These are phyloP conservation scores for Chiua sp. DNA, from an alignment of 1,284 basidiomycete genomes.

Conservation along the genomic window DNA sequence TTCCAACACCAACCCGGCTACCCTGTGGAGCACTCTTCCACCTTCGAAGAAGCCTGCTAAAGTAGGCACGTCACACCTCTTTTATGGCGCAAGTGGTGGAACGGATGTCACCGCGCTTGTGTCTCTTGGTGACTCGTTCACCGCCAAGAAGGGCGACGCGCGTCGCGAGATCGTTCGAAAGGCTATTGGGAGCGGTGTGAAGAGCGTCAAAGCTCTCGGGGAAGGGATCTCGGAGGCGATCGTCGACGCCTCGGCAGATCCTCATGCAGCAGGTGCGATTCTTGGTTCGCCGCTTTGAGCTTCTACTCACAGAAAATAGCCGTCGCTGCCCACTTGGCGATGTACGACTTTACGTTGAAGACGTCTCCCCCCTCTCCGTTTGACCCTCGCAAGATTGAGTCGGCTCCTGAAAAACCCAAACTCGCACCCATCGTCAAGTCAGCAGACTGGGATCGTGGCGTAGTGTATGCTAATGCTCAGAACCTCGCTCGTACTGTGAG, in stretches of 20 bases:
- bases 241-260: conserved; percentile 67
- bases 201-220: conserved; percentile 60
- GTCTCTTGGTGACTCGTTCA: conserved; percentile 67
- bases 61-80: conserved; percentile 67
- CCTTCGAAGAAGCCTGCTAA: conserved; percentile 55
- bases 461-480: conserved; percentile 79
- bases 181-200: conserved; percentile 70
- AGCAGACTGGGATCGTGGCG: conserved; percentile 73
- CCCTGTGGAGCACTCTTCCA: conserved; percentile 51
- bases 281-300: background rate
- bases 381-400: conserved; percentile 55
- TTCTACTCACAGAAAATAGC: conserved; percentile 46
- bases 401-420: conserved; percentile 52
- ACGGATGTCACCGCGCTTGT: conserved; percentile 56
- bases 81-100: conserved; percentile 55
- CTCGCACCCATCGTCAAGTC: conserved; percentile 52
- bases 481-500: conserved; percentile 82
- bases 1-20: conserved; percentile 37
- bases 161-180: conserved; percentile 68
- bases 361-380: conserved; percentile 66
- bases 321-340: conserved; percentile 75
- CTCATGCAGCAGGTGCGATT: conserved; percentile 72
- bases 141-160: conserved; percentile 51
- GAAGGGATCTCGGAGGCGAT: conserved; percentile 62
- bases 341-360: conserved; percentile 80